phyloP scores from a whole-genome alignment of 495 filamentous ascomycete species.

The Talaromyces nanjingensis region DNA sequence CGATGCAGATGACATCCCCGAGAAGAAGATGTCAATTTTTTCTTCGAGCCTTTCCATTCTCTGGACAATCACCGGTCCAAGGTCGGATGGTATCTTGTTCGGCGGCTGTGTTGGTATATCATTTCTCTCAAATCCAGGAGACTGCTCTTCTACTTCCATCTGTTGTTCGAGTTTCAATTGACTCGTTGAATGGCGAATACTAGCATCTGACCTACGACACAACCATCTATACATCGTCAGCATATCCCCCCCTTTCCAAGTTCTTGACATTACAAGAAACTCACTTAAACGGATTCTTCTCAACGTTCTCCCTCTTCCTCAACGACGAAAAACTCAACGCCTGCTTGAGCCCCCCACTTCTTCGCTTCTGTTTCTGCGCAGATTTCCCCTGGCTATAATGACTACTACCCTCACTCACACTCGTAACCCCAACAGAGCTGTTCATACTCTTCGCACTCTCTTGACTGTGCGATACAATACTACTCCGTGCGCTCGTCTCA shows the following conservation, averaged over 20 bases:
- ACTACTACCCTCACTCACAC: not conserved
- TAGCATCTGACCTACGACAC: not conserved
- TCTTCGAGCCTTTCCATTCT: constrained; percentile 4
- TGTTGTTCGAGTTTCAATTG: not conserved
- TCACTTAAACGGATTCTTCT: constrained; percentile 6
- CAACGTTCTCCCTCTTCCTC: not conserved
- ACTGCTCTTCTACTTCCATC: not conserved
- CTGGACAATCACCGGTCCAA: not conserved
- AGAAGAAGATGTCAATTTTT: not conserved
- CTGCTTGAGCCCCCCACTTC: not conserved
- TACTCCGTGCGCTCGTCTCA: not conserved
- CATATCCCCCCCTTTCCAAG: not conserved
- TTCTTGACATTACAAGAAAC: too few species aligned
- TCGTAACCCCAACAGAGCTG: not conserved
- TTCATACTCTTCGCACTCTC: not conserved
- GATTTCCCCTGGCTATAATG: not conserved
- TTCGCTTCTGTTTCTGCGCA: not conserved
- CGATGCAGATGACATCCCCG: not conserved
- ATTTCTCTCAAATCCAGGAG: not conserved
- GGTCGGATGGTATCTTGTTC: not conserved
- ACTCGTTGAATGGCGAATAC: not conserved
- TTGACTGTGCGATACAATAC: not conserved
- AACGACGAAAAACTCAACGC: not conserved
- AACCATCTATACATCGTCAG: constrained; percentile 3
- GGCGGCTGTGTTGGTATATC: not conserved